Percentiles rank a stretch among this genome's conserved stretches.
phyloP scores from a whole-genome alignment of 176 grass and related monocot species.

The maize (Zea mays) region Zm-B73-REFERENCE-NAM-5.0 NC_050101.1:46145001-46145500 shows the following conservation, averaged over 20 bases:
- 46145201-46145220: not conserved
- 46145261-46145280: not conserved
- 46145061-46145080: slow-evolving; percentile 2
- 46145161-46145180: slow-evolving; percentile 8
- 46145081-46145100: slow-evolving; percentile 66
- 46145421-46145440: not conserved
- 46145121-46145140: slow-evolving; percentile 59
- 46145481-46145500: not conserved
- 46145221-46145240: not conserved
- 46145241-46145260: not conserved
- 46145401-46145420: not conserved
- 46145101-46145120: slow-evolving; percentile 60
- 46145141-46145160: not conserved
- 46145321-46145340: slow-evolving; percentile 75
- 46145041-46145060: slow-evolving; percentile 67
- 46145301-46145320: not conserved
- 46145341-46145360: slow-evolving; percentile 72
- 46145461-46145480: not conserved
- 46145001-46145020: slow-evolving; percentile 77
- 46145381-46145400: slow-evolving; percentile 62
- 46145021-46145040: slow-evolving; percentile 66
- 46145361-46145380: slow-evolving; percentile 74
- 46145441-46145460: not conserved
- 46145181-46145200: not conserved
- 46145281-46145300: not conserved